These are phyloP conservation scores for Xylaria sp. DNA, from an alignment of 2,329 filamentous ascomycete species.

Conservation along the genomic window DNA sequence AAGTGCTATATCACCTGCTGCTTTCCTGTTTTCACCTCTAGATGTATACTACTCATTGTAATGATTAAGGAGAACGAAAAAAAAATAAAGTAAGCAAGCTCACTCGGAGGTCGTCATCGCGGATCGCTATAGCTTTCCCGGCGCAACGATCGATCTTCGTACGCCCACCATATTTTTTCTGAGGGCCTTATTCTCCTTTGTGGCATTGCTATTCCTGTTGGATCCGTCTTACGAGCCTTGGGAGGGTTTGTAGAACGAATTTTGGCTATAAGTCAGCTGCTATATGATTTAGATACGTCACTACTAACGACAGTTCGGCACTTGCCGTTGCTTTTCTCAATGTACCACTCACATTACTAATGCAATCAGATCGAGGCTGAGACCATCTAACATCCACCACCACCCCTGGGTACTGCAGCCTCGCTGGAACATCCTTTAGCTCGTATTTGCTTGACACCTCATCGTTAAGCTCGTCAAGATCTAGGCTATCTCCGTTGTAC, in stretches of 20 bases:
- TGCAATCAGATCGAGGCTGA: neutral
- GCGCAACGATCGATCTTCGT: neutral
- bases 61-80: too few relatives aligned
- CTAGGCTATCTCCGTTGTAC: neutral
- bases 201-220: neutral
- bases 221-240: too few relatives aligned
- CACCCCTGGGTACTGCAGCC: neutral
- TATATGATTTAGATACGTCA: neutral
- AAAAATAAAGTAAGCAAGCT: neutral
- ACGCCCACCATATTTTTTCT: neutral
- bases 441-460: neutral
- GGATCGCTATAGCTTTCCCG: too few relatives aligned
- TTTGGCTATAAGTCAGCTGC: neutral
- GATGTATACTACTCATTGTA: too few relatives aligned
- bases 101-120: neutral
- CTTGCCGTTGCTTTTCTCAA: neutral
- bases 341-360: conserved; percentile 12
- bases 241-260: too few relatives aligned
- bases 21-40: neutral
- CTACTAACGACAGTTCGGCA: neutral
- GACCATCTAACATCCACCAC: conserved; percentile 13
- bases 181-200: neutral
- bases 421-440: neutral
- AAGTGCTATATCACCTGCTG: neutral
- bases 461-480: neutral